Percentiles rank a stretch among this genome's conserved stretches.
Evolutionary conservation across 2,329 filamentous ascomycete species (phyloP).

Genomic region (Ophiostoma himal-ulmi): DNA sequence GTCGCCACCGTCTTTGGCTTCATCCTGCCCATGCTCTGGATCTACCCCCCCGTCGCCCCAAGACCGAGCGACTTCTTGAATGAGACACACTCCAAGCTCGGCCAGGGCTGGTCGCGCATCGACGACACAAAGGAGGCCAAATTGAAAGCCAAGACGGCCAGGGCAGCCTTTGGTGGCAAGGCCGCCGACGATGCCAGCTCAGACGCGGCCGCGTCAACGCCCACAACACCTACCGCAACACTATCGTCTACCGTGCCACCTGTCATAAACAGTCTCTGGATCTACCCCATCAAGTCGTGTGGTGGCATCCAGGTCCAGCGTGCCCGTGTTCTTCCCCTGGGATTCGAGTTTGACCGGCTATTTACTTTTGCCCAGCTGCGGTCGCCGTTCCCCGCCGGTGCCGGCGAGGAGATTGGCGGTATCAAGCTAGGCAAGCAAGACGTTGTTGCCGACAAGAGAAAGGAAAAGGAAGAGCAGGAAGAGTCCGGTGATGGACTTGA

Average conservation of each 20-base stretch:
- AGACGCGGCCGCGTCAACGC: not conserved
- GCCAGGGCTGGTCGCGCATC: slow-evolving; percentile 37
- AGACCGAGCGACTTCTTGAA: slow-evolving; percentile 48
- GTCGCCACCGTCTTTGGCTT: slow-evolving; percentile 45
- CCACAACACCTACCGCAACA: slow-evolving; percentile 12
- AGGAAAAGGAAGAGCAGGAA: slow-evolving; percentile 32
- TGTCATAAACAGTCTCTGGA: slow-evolving; percentile 58
- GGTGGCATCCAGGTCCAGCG: slow-evolving; percentile 64
- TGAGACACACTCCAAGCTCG: slow-evolving; percentile 49
- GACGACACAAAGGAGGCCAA: slow-evolving; percentile 31
- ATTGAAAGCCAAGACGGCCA: not conserved
- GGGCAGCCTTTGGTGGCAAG: not conserved
- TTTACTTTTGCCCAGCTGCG: slow-evolving; percentile 72
- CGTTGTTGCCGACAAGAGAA: not conserved
- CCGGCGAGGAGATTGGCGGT: slow-evolving; percentile 27
- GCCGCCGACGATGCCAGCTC: not conserved
- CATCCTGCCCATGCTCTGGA: slow-evolving; percentile 47
- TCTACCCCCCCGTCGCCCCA: slow-evolving; percentile 51
- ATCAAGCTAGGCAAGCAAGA: not conserved
- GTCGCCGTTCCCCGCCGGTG: slow-evolving; percentile 41
- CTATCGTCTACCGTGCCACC: slow-evolving; percentile 24
- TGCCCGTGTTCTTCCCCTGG: slow-evolving; percentile 59
- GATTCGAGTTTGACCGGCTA: slow-evolving; percentile 73
- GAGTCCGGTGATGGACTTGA: slow-evolving; percentile 39
- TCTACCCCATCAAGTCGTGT: slow-evolving; percentile 83